These are phyloP conservation scores for Ehretia macrophylla DNA, from an alignment of 257 asterid genomes.

Conservation along the genomic window DNA sequence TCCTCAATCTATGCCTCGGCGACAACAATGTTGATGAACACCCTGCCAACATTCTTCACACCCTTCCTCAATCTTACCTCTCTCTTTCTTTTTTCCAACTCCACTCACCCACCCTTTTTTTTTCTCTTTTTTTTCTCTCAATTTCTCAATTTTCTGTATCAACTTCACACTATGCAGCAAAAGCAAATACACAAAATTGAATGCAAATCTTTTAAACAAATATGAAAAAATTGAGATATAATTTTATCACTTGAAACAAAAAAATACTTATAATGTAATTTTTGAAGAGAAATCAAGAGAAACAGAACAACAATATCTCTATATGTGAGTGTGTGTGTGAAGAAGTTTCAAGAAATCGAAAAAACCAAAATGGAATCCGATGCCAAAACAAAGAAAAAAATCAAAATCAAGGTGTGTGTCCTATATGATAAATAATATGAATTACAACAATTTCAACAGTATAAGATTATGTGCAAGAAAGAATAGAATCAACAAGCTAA, in stretches of 20 bases:
- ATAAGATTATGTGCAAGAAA: constrained; percentile 61
- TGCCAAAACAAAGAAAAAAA: constrained; percentile 46
- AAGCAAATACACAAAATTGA: no score
- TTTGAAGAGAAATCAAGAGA: constrained; percentile 57
- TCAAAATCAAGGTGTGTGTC: constrained; percentile 43
- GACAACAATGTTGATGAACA: constrained; percentile 89
- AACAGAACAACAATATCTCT: constrained; percentile 39
- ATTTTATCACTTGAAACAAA: not conserved
- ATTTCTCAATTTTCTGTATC: constrained; percentile 9
- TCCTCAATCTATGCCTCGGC: constrained; percentile 88
- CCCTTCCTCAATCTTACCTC: constrained; percentile 34
- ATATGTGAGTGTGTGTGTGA: constrained; percentile 61
- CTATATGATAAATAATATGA: constrained; percentile 41
- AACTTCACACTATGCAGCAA: constrained; percentile 2
- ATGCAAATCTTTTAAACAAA: no score
- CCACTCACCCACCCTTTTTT: constrained; percentile 40
- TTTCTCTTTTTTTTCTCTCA: constrained; percentile 26
- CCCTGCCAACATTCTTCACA: constrained; percentile 96
- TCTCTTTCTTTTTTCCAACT: constrained; percentile 22
- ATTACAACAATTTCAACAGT: constrained; percentile 2
- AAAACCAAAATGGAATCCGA: constrained; percentile 73
- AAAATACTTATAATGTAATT: not conserved
- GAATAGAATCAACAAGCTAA: constrained; percentile 38
- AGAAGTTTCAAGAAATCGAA: constrained; percentile 31
- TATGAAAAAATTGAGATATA: no score